phyloP scores from a whole-genome alignment of 1,284 basidiomycete genomes.

The Malassezia sp. region DNA sequence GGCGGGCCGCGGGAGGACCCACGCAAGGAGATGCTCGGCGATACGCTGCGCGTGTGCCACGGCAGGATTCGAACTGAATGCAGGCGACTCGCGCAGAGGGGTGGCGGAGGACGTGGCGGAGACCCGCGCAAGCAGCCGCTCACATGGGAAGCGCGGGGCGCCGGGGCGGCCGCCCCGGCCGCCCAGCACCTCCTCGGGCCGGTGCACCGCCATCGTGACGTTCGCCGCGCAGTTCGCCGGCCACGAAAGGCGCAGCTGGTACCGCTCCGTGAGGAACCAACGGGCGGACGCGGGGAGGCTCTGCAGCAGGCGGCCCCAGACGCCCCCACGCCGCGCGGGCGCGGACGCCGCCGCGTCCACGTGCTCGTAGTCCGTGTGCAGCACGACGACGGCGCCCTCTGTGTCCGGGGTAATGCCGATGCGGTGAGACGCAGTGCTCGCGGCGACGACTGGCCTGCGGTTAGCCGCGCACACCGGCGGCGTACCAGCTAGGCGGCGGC shows the following conservation, averaged over 20 bases:
- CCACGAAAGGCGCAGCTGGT: constrained; percentile 11
- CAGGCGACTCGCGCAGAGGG: neutral
- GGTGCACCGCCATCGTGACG: neutral
- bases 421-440: no score
- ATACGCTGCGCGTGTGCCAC: neutral
- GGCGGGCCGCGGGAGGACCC: neutral
- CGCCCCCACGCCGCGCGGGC: no score
- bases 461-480: no score
- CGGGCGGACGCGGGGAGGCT: neutral
- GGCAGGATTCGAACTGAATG: neutral
- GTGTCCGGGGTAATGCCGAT: neutral
- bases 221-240: constrained; percentile 7
- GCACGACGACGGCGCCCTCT: neutral
- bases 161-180: neutral
- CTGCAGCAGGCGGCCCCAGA: neutral
- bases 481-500: no score
- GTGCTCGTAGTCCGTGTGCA: constrained; percentile 1
- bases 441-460: no score
- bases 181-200: constrained; percentile 4
- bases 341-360: no score
- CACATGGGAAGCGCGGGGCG: neutral
- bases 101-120: neutral
- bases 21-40: neutral
- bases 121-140: constrained; percentile 2
- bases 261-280: constrained; percentile 10